Evolutionary conservation across 2,329 filamentous ascomycete species (phyloP).

Genomic region (Plenodomus biglobosus): DNA sequence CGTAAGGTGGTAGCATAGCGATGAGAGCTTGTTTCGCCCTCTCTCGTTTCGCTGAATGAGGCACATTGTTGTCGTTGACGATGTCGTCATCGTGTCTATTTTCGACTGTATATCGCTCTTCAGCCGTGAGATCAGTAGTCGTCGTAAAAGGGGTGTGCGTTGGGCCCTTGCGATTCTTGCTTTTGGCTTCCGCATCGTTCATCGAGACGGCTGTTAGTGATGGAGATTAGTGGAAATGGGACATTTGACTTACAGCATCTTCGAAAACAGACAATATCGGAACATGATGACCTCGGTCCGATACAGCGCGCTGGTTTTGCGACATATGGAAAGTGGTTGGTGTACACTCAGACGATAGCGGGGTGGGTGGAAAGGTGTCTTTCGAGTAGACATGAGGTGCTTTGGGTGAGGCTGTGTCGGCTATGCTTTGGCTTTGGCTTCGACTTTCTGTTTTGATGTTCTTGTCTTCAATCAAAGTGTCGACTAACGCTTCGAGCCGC

Average conservation of each 20-base stretch:
- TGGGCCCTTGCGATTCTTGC: constrained; percentile 29
- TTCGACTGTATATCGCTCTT: constrained; percentile 34
- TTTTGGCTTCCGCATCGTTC: constrained; percentile 40
- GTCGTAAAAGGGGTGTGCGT: constrained; percentile 21
- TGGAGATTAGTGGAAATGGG: not conserved
- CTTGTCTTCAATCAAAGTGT: constrained; percentile 43
- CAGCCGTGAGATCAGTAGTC: constrained; percentile 7
- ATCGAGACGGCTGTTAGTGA: constrained; percentile 27
- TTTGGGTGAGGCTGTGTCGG: constrained; percentile 35
- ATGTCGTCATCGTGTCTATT: constrained; percentile 36
- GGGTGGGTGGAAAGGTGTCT: constrained; percentile 36
- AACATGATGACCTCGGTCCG: constrained; percentile 37
- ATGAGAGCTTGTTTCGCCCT: constrained; percentile 41
- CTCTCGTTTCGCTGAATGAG: constrained; percentile 37
- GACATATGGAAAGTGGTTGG: constrained; percentile 20
- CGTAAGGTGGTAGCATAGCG: constrained; percentile 37
- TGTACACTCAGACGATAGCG: constrained; percentile 37
- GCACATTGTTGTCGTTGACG: constrained; percentile 18
- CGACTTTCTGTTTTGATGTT: constrained; percentile 32
- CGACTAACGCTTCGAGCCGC: constrained; percentile 46
- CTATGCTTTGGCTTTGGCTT: constrained; percentile 23
- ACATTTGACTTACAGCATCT: constrained; percentile 38
- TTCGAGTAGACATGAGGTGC: constrained; percentile 23
- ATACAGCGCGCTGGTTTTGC: constrained; percentile 25
- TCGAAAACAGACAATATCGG: constrained; percentile 45